Evolutionary conservation across 805 yeast species (phyloP), one percentile per base, ranked within the genome.

Genomic region (Zygotorulaspora florentina): DNA sequence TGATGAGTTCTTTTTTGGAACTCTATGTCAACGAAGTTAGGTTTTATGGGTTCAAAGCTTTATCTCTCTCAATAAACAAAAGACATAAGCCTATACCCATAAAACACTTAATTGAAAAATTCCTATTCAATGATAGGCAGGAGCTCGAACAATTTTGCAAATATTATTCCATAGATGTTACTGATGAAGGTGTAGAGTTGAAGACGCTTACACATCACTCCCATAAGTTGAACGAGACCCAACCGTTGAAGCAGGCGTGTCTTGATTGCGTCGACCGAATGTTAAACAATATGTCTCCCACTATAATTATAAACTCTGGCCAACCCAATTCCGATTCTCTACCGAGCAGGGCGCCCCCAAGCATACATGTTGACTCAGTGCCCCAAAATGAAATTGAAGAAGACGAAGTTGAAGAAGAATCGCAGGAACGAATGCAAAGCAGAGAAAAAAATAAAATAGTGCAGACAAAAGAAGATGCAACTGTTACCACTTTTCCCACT

Each of bases 21-120:
- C 79, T 82, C 2, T 89, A 85, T 54, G 80, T 87, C 59, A 86
- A 85, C 56, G 91, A 88, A 46, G 71, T 89, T 2, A 66, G 97
- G 37, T 81, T 85, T 53, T 79, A 80, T 56, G 89, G 91, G 0
- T 60, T 91, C 46, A 79, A 78, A 55, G 69, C 87, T 0, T 70
- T 93, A 69, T 68, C 85, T 3, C 70, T 77, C 47, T 69, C 89
- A 0, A 75, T 79, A 47, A 95, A 90, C 57, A 74, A 81, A 2
- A 83, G 80, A 46, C 82, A 87, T 2, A 84, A 79, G 55, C 83
- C 88, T 1, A 77, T 83, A 49, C 71, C 81, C 3, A 72, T 79
- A 0, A 56, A 58, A 1, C 61, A 74, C 8, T 62, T 90, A 12
- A 62, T 66, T 15, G 61, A 66, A 0, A 61, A 79, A 51, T 70